Conservation (phyloP, 305 asterid species). For the Fraxinus velutina region DNA sequence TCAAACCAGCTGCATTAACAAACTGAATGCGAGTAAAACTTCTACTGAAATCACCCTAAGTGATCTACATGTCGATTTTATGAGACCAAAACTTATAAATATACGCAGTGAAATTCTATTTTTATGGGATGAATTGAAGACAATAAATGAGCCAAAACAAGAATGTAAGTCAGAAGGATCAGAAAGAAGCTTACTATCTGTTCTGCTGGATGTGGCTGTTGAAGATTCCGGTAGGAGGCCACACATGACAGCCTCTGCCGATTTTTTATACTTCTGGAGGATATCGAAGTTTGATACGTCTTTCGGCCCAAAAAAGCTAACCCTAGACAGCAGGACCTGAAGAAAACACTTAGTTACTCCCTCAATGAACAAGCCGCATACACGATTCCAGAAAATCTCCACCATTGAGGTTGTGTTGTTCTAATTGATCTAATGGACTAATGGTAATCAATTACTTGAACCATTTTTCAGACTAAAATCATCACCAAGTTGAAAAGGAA, state of each 20-base stretch:
- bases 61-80: background rate
- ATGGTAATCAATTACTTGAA: background rate
- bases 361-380: background rate
- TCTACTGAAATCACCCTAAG: background rate
- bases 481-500: background rate
- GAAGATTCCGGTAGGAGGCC: constrained; percentile 89
- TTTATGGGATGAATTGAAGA: background rate
- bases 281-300: constrained; percentile 44
- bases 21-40: background rate
- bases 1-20: constrained; percentile 61
- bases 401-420: background rate
- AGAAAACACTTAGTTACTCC: background rate
- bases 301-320: constrained; percentile 72
- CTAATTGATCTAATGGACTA: background rate
- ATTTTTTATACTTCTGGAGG: constrained; percentile 56
- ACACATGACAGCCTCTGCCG: constrained; percentile 98
- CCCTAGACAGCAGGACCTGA: constrained; percentile 87
- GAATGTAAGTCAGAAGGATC: background rate
- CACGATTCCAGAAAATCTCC: background rate
- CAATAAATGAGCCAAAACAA: constrained; percentile 2
- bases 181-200: constrained; percentile 46
- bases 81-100: background rate
- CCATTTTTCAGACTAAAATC: background rate
- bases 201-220: constrained; percentile 82
- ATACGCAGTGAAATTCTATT: background rate